phyloP scores from a whole-genome alignment of 106 monocot species.

The Ottelia alismoides region DNA sequence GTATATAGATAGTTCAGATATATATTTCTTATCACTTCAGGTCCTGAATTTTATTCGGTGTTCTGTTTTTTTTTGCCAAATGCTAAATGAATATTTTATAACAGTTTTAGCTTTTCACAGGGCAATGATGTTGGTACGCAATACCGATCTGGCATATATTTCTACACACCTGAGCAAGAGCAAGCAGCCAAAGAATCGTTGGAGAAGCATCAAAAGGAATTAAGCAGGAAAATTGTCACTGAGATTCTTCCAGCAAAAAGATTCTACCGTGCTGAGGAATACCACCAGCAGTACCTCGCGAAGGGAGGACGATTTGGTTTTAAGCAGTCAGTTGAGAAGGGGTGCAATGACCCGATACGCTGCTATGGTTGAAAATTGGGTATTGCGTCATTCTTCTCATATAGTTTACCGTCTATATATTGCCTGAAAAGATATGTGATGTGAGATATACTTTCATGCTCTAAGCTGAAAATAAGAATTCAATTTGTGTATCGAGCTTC shows the following conservation, averaged over 20 bases:
- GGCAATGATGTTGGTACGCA: slow-evolving; percentile 75
- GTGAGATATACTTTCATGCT: too few relatives aligned
- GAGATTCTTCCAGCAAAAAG: slow-evolving; percentile 76
- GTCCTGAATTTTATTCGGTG: too few relatives aligned
- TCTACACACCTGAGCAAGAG: slow-evolving; percentile 74
- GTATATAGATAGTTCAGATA: too few relatives aligned
- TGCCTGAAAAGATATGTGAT: too few relatives aligned
- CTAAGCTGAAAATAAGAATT: too few relatives aligned
- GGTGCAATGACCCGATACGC: slow-evolving; percentile 74
- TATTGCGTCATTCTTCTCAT: too few relatives aligned
- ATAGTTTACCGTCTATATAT: too few relatives aligned
- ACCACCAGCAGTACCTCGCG: slow-evolving; percentile 77
- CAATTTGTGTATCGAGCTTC: too few relatives aligned
- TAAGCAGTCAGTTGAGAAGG: slow-evolving; percentile 52
- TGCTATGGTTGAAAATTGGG: slow-evolving; percentile 88
- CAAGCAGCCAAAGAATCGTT: slow-evolving; percentile 41
- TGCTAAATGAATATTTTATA: too few relatives aligned
- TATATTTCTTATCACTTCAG: too few relatives aligned
- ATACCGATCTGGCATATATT: slow-evolving; percentile 76
- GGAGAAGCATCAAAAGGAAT: slow-evolving; percentile 40
- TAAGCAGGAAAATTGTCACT: slow-evolving; percentile 62
- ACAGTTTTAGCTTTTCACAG: too few relatives aligned
- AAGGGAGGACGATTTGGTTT: slow-evolving; percentile 71
- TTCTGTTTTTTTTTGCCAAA: too few relatives aligned
- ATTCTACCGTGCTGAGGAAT: slow-evolving; percentile 79